phyloP scores from a whole-genome alignment of 2,329 filamentous ascomycete genomes.

The Pestalotiopsis sp. region DNA sequence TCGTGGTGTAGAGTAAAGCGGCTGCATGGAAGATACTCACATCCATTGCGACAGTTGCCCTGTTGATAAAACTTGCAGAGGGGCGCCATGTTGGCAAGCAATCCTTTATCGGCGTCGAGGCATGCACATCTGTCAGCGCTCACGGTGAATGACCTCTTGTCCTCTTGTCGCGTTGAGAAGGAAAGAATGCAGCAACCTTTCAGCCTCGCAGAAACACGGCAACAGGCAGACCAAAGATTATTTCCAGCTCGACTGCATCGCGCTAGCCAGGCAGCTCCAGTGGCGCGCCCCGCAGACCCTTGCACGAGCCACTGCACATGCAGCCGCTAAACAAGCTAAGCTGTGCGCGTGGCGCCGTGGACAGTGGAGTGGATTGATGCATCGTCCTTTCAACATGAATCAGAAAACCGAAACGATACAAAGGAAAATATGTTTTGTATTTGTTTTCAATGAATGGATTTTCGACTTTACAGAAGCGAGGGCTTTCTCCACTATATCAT shows the following conservation, averaged over 20 bases:
- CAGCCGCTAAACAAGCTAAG: not conserved
- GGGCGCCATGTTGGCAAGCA: conserved; percentile 31
- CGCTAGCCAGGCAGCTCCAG: not conserved
- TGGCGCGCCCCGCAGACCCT: not conserved
- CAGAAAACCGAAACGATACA: too few relatives aligned
- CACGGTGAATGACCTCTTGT: not conserved
- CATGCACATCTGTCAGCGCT: not conserved
- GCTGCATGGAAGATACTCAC: conserved; percentile 39
- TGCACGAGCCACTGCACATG: not conserved
- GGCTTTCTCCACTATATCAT: too few relatives aligned
- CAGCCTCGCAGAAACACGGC: conserved; percentile 7
- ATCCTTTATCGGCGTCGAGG: not conserved
- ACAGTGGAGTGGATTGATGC: not conserved
- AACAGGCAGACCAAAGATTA: not conserved
- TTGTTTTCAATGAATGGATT: too few relatives aligned
- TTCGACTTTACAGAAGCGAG: too few relatives aligned
- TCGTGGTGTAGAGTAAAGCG: not conserved
- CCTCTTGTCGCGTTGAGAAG: not conserved
- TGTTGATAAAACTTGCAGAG: conserved; percentile 67
- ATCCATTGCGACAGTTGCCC: conserved; percentile 66
- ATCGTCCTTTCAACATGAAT: too few relatives aligned
- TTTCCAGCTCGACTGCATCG: not conserved
- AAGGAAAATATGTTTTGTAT: too few relatives aligned
- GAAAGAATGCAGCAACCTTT: conserved; percentile 7
- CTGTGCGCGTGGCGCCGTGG: not conserved